phyloP scores from a whole-genome alignment of 2,329 filamentous ascomycete species.

The Penicillium sp. region DNA sequence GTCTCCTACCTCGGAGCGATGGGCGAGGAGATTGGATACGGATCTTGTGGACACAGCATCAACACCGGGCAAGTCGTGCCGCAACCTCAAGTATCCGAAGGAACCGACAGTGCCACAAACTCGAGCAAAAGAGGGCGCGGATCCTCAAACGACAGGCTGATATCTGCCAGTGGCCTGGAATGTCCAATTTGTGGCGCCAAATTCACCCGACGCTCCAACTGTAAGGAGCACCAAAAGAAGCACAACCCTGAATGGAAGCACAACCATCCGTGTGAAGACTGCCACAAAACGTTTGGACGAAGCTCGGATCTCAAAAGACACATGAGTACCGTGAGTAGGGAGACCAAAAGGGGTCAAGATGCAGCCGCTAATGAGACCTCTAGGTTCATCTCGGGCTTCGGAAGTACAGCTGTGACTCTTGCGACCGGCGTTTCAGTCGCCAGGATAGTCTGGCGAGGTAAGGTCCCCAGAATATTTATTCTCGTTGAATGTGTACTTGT shows the following conservation, averaged over 20 bases:
- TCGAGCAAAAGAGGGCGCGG: background rate
- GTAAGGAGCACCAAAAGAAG: conserved; percentile 79
- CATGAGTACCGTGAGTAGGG: conserved; percentile 49
- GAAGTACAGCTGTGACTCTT: conserved; percentile 17
- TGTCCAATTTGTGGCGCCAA: conserved; percentile 74
- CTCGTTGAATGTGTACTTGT: background rate
- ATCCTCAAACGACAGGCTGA: conserved; percentile 18
- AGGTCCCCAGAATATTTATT: background rate
- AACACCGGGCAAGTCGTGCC: background rate
- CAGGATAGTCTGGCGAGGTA: conserved; percentile 17
- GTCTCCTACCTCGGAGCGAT: background rate
- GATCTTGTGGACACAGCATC: background rate
- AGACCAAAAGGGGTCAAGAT: conserved; percentile 27
- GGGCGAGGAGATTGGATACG: background rate
- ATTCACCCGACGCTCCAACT: conserved; percentile 83
- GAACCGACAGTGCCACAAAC: background rate
- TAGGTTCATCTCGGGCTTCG: conserved; percentile 7
- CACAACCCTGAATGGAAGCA: conserved; percentile 73
- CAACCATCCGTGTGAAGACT: conserved; percentile 67
- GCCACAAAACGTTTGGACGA: conserved; percentile 73
- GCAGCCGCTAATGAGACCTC: background rate
- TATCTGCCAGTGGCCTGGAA: conserved; percentile 61
- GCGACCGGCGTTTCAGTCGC: conserved; percentile 14
- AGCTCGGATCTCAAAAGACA: conserved; percentile 72
- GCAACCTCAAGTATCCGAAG: conserved; percentile 5